A percentile compares a stretch with the other conserved stretches of the same genome.
These are phyloP conservation scores for Penstemon newberryi DNA, from an alignment of 257 asterid species.

Conservation along the genomic window DNA sequence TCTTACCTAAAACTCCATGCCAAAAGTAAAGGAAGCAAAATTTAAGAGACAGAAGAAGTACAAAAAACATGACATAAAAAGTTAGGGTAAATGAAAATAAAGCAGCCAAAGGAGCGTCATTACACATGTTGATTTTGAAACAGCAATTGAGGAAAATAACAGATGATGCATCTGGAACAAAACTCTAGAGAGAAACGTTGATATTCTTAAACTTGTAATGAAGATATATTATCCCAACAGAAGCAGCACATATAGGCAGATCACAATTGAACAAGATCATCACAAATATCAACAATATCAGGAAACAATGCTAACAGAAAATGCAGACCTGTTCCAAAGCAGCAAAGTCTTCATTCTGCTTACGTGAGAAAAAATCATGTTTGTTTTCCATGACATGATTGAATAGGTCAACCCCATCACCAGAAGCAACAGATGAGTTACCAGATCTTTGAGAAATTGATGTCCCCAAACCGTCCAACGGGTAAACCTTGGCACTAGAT, in stretches of 20 bases:
- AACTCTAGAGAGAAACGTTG: too few relatives aligned
- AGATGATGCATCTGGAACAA: too few relatives aligned
- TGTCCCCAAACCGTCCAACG: slow-evolving; percentile 57
- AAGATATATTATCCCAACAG: too few relatives aligned
- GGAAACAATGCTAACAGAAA: slow-evolving; percentile 16
- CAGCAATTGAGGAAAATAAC: too few relatives aligned
- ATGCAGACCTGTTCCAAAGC: slow-evolving; percentile 85
- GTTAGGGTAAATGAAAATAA: too few relatives aligned
- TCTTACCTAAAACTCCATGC: too few relatives aligned
- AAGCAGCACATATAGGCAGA: not conserved
- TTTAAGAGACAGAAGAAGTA: too few relatives aligned
- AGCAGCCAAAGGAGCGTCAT: too few relatives aligned
- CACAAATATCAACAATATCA: not conserved
- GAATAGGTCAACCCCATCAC: slow-evolving; percentile 47
- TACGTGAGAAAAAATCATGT: slow-evolving; percentile 49
- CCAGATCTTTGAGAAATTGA: slow-evolving; percentile 41
- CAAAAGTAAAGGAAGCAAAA: too few relatives aligned
- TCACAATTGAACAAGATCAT: slow-evolving; percentile 1
- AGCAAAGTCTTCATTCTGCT: slow-evolving; percentile 87
- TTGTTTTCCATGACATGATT: slow-evolving; percentile 46
- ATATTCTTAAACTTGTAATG: too few relatives aligned
- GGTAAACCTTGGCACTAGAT: slow-evolving; percentile 52
- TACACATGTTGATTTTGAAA: too few relatives aligned
- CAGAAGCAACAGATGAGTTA: slow-evolving; percentile 41
- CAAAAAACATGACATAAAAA: too few relatives aligned